Evolutionary conservation across 768 basidiomycete genomes (phyloP).

Genomic region (Pleurotus djamor): DNA sequence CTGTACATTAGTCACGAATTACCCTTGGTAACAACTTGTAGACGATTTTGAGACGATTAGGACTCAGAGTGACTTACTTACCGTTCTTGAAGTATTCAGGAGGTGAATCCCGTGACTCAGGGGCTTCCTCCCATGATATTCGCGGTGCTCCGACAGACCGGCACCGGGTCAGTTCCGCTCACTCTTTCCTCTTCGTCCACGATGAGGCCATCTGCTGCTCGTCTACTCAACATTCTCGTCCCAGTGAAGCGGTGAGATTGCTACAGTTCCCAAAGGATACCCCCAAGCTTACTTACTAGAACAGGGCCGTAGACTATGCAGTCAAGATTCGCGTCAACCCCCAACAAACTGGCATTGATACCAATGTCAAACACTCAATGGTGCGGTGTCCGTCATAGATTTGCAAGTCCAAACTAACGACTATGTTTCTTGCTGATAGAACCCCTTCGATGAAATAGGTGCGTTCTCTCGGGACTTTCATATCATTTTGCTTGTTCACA

Average conservation of each 20-base stretch:
- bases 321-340: constrained; percentile 98
- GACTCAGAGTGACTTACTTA: too few relatives aligned
- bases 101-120: background rate
- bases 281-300: background rate
- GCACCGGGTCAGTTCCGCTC: background rate
- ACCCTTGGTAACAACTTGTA: too few relatives aligned
- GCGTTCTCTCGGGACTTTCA: constrained; percentile 9
- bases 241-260: constrained; percentile 80
- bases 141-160: background rate
- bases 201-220: constrained; percentile 75
- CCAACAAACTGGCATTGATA: constrained; percentile 93
- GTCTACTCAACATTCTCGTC: constrained; percentile 86
- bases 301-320: constrained; percentile 92
- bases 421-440: constrained; percentile 43
- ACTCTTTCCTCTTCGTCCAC: constrained; percentile 3
- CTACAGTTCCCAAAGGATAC: background rate
- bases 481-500: background rate
- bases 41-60: too few relatives aligned
- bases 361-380: constrained; percentile 99
- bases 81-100: too few relatives aligned
- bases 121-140: background rate
- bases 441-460: constrained; percentile 99
- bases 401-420: background rate
- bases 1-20: too few relatives aligned
- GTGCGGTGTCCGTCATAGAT: constrained; percentile 38